Conservation (phyloP, 2,329 filamentous ascomycete species). For the Diaporthe caulivora region DNA sequence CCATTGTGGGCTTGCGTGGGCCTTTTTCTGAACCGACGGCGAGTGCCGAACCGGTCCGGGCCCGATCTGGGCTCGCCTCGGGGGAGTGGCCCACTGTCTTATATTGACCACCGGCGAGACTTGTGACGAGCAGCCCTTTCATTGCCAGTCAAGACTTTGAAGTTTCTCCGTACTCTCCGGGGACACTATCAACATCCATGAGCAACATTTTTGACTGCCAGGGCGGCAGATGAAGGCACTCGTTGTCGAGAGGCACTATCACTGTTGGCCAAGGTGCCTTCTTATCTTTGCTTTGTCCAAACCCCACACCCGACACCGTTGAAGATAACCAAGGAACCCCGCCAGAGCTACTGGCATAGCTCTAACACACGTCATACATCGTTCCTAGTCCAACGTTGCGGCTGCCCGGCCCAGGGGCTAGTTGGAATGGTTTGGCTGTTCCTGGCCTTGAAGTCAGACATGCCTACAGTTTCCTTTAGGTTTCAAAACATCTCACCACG, state of each 20-base stretch:
- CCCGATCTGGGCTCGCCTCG: background rate
- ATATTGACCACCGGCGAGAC: background rate
- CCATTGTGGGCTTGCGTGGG: slow-evolving; percentile 9
- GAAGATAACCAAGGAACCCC: slow-evolving; percentile 18
- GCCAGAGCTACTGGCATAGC: slow-evolving; percentile 10
- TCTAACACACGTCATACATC: slow-evolving; percentile 19
- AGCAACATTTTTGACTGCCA: background rate
- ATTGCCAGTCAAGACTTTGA: background rate
- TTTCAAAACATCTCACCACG: slow-evolving; percentile 24
- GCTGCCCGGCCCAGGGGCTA: slow-evolving; percentile 13
- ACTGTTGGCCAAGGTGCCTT: background rate
- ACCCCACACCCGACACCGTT: slow-evolving; percentile 13
- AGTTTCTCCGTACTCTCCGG: background rate
- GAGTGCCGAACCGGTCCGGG: slow-evolving; percentile 19
- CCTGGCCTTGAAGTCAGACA: slow-evolving; percentile 1
- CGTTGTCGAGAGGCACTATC: background rate
- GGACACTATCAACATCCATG: background rate
- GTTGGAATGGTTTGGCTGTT: background rate
- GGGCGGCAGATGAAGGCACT: background rate
- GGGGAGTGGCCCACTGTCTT: background rate
- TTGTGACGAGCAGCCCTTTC: background rate
- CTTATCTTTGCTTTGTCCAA: slow-evolving; percentile 21
- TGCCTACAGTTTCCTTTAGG: slow-evolving; percentile 23
- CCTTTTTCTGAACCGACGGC: slow-evolving; percentile 17
- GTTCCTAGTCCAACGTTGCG: slow-evolving; percentile 18